Percentiles rank a stretch among this genome's conserved stretches.
phyloP scores from a whole-genome alignment of 495 filamentous ascomycete genomes.

The Penicillium cataractarum region DNA sequence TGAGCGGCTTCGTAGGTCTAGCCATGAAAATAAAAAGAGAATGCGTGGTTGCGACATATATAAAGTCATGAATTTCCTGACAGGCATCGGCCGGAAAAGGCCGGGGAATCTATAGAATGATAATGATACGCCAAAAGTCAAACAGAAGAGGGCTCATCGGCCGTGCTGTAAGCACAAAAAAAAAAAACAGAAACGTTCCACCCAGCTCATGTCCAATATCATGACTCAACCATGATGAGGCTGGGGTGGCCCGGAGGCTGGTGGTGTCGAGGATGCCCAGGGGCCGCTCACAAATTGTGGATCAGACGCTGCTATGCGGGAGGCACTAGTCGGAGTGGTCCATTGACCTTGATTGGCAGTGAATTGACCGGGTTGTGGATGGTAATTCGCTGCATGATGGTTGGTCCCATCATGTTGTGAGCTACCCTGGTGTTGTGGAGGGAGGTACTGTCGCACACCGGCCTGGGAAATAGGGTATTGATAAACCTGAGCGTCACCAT shows the following conservation, averaged over 20 bases:
- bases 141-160: not conserved
- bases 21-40: not conserved
- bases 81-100: not conserved
- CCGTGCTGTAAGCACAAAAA: too few species aligned
- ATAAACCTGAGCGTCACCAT: constrained; percentile 13
- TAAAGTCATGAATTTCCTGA: not conserved
- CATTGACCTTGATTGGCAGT: constrained; percentile 5
- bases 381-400: not conserved
- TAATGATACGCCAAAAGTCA: not conserved
- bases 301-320: constrained; percentile 17
- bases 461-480: constrained; percentile 21
- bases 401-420: not conserved
- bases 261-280: constrained; percentile 26
- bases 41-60: not conserved
- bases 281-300: constrained; percentile 33
- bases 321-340: not conserved
- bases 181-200: too few species aligned
- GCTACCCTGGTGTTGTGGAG: constrained; percentile 8
- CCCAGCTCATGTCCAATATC: too few species aligned
- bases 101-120: not conserved
- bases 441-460: constrained; percentile 15
- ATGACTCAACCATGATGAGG: constrained; percentile 1
- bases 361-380: not conserved
- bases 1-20: too few species aligned
- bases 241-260: constrained; percentile 11